A percentile compares a stretch with the other conserved stretches of the same genome.
Conservation (phyloP, 2,329 filamentous ascomycete genomes). For the Verticillium isaacii region DNA sequence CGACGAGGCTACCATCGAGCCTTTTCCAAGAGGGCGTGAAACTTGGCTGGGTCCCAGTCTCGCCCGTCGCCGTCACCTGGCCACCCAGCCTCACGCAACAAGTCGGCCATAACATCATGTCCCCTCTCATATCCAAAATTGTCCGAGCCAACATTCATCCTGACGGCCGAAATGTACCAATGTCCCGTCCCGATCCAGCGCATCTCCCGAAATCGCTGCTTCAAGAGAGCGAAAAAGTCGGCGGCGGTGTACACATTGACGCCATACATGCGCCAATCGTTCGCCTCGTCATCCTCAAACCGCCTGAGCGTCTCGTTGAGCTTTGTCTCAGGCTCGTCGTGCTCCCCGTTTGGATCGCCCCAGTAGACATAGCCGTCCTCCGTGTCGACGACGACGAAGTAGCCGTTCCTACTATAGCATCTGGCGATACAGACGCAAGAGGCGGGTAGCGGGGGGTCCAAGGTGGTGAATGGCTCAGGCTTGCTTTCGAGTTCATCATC, state of each 20-base stretch:
- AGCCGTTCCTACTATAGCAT: conserved; percentile 1
- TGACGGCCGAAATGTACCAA: neutral
- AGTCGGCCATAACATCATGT: conserved; percentile 1
- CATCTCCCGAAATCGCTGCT: conserved; percentile 8
- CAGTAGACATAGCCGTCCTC: conserved; percentile 11
- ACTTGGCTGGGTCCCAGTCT: conserved; percentile 2
- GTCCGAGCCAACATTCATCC: neutral
- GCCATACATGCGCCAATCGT: neutral
- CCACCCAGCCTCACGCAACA: conserved; percentile 9
- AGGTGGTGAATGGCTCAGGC: neutral
- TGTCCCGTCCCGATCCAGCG: conserved; percentile 6
- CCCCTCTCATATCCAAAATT: neutral
- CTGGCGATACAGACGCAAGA: conserved; percentile 10
- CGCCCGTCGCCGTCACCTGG: conserved; percentile 8
- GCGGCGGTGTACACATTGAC: conserved; percentile 8
- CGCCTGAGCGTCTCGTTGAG: conserved; percentile 1
- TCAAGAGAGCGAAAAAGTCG: conserved; percentile 9
- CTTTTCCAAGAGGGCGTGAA: neutral
- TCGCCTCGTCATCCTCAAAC: conserved; percentile 1
- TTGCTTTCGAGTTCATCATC: neutral
- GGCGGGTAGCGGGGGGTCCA: conserved; percentile 2
- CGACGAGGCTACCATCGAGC: neutral
- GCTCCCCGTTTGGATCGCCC: conserved; percentile 4
- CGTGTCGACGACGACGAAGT: conserved; percentile 11
- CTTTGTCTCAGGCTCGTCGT: conserved; percentile 3